Conservation (phyloP, 768 basidiomycete species). For the Suillus paluster region DNA sequence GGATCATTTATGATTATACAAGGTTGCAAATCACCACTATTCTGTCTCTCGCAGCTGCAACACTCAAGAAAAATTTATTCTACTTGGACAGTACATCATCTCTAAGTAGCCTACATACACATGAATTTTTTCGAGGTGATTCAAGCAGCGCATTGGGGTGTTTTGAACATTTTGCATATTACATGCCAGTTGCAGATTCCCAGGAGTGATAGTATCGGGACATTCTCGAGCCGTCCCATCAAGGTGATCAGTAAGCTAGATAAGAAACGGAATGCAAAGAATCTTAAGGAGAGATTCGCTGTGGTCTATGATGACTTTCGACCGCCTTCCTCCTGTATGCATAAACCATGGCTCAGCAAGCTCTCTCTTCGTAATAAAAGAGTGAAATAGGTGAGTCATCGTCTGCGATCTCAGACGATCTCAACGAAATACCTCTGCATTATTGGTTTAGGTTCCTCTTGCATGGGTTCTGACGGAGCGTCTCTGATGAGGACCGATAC, state of each 20-base stretch:
- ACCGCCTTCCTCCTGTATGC: slow-evolving; percentile 62
- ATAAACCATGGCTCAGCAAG: slow-evolving; percentile 96
- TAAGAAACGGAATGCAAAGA: slow-evolving; percentile 95
- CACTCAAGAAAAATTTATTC: too few species aligned
- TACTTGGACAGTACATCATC: too few species aligned
- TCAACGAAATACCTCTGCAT: slow-evolving; percentile 98
- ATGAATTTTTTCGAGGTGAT: too few species aligned
- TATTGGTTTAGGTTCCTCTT: slow-evolving; percentile 85
- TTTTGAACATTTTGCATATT: too few species aligned
- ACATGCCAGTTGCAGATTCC: too few species aligned
- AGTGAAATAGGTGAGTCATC: too few species aligned
- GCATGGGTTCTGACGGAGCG: slow-evolving; percentile 92
- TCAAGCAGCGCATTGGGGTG: too few species aligned
- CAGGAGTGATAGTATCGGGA: too few species aligned
- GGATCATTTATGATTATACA: too few species aligned
- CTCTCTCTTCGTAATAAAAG: slow-evolving; percentile 91
- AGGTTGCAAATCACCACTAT: too few species aligned
- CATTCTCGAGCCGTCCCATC: slow-evolving; percentile 92
- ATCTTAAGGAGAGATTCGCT: slow-evolving; percentile 63
- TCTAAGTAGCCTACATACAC: too few species aligned
- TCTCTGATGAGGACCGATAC: slow-evolving; percentile 81
- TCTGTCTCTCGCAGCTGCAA: too few species aligned
- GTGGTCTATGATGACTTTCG: slow-evolving; percentile 16
- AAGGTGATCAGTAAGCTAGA: slow-evolving; percentile 98
- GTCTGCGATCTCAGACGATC: slow-evolving; percentile 90